These are phyloP conservation scores for Omphalea diandra DNA, from an alignment of 441 rosid genomes.

Conservation along the genomic window DNA sequence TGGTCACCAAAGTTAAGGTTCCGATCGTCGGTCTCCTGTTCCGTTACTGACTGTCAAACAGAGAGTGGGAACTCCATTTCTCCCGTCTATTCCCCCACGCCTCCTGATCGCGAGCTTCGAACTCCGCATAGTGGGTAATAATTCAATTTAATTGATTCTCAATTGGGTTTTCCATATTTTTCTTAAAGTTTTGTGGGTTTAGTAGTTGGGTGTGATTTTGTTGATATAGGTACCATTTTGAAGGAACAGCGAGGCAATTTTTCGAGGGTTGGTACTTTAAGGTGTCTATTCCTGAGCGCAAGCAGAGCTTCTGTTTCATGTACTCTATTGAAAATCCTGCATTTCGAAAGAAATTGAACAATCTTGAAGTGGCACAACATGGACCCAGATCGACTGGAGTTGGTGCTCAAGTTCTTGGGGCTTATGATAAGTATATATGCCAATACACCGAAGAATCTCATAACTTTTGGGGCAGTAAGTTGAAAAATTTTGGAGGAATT, in stretches of 20 bases:
- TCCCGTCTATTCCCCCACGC: slow-evolving; percentile 72
- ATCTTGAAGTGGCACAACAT: slow-evolving; percentile 52
- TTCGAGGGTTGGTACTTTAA: slow-evolving; percentile 98
- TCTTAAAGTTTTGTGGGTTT: slow-evolving; percentile 7
- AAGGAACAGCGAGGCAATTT: slow-evolving; percentile 68
- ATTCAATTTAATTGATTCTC: neutral
- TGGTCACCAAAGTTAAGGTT: slow-evolving; percentile 24
- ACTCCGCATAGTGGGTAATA: slow-evolving; percentile 97
- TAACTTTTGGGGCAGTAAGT: slow-evolving; percentile 94
- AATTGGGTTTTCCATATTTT: neutral
- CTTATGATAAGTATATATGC: slow-evolving; percentile 78
- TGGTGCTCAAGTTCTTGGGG: slow-evolving; percentile 94
- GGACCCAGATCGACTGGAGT: slow-evolving; percentile 84
- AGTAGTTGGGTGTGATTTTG: neutral
- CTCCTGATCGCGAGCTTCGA: slow-evolving; percentile 64
- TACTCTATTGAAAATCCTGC: slow-evolving; percentile 88
- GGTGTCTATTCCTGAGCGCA: slow-evolving; percentile 80
- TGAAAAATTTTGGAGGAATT: too few species aligned
- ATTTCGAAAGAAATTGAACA: slow-evolving; percentile 48
- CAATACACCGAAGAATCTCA: slow-evolving; percentile 63
- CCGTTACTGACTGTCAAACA: slow-evolving; percentile 18
- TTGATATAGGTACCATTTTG: slow-evolving; percentile 74
- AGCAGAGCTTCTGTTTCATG: slow-evolving; percentile 94
- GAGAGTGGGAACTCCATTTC: neutral
- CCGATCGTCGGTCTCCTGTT: slow-evolving; percentile 25